phyloP scores from a whole-genome alignment of 768 basidiomycete species.

The Podaxis sp. region DNA sequence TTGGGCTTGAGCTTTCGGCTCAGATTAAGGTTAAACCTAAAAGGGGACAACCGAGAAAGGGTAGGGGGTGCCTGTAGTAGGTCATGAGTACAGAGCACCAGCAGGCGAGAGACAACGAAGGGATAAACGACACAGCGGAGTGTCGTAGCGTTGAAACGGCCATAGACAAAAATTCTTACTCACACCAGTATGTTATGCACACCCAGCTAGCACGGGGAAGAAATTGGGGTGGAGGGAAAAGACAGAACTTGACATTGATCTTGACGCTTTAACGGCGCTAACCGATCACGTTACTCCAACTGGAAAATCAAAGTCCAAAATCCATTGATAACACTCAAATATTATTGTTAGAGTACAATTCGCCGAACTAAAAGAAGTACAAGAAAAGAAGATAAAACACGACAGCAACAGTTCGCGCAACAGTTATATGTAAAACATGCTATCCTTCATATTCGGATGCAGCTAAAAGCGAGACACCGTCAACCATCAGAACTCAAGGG shows the following conservation, averaged over 20 bases:
- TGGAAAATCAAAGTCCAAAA: background rate
- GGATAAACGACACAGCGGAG: background rate
- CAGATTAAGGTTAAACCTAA: too few species aligned
- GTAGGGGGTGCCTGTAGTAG: too few species aligned
- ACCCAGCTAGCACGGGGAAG: background rate
- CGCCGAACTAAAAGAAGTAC: too few species aligned
- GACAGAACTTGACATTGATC: background rate
- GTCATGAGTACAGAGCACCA: background rate
- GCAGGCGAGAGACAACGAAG: background rate
- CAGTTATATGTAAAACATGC: constrained; percentile 76
- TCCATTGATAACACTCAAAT: background rate
- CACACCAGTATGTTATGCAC: background rate
- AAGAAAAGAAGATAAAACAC: too few species aligned
- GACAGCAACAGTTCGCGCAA: background rate
- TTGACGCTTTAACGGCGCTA: background rate
- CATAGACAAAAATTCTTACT: background rate
- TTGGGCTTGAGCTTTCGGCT: too few species aligned
- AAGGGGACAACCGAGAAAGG: too few species aligned
- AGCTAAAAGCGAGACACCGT: constrained; percentile 31
- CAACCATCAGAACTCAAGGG: background rate
- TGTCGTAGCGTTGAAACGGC: background rate
- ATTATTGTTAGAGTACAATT: background rate
- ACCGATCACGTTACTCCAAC: background rate
- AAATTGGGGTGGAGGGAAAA: background rate
- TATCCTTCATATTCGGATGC: constrained; percentile 54